A percentile compares a stretch with the other conserved stretches of the same genome.
phyloP scores from a whole-genome alignment of 2,329 filamentous ascomycete genomes.

The Escovopsis sp. region DNA sequence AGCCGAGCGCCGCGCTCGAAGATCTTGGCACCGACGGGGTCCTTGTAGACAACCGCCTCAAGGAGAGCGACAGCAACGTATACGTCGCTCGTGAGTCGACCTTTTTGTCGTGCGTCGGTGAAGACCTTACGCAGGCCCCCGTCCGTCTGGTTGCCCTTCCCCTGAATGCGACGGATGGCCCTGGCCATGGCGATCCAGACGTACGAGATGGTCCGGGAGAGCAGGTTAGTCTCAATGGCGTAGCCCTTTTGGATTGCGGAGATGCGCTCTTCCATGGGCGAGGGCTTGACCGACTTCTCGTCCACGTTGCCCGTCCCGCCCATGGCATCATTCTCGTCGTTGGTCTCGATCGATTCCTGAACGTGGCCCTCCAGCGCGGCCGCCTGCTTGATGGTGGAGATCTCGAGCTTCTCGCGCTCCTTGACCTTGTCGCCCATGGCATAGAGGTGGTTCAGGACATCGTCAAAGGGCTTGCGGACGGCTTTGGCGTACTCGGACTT shows the following conservation, averaged over 20 bases:
- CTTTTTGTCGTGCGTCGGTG: conserved; percentile 70
- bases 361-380: conserved; percentile 22
- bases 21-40: conserved; percentile 82
- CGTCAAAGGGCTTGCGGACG: conserved; percentile 71
- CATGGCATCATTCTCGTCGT: conserved; percentile 30
- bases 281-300: conserved; percentile 24
- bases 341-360: conserved; percentile 24
- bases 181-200: conserved; percentile 92
- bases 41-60: conserved; percentile 92
- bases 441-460: conserved; percentile 75
- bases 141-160: conserved; percentile 47
- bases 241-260: conserved; percentile 50
- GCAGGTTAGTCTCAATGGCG: conserved; percentile 53
- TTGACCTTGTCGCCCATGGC: conserved; percentile 62
- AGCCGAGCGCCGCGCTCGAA: conserved; percentile 88
- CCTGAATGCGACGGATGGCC: conserved; percentile 86
- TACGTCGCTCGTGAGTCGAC: conserved; percentile 82
- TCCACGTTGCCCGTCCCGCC: conserved; percentile 10
- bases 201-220: conserved; percentile 78
- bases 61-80: conserved; percentile 88
- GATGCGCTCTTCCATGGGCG: conserved; percentile 49
- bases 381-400: conserved; percentile 41
- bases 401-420: conserved; percentile 42
- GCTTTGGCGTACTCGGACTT: conserved; percentile 62
- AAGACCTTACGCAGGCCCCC: conserved; percentile 86